Evolutionary conservation across 2,329 filamentous ascomycete species (phyloP).

Genomic region (Parastagonospora nodorum): DNA sequence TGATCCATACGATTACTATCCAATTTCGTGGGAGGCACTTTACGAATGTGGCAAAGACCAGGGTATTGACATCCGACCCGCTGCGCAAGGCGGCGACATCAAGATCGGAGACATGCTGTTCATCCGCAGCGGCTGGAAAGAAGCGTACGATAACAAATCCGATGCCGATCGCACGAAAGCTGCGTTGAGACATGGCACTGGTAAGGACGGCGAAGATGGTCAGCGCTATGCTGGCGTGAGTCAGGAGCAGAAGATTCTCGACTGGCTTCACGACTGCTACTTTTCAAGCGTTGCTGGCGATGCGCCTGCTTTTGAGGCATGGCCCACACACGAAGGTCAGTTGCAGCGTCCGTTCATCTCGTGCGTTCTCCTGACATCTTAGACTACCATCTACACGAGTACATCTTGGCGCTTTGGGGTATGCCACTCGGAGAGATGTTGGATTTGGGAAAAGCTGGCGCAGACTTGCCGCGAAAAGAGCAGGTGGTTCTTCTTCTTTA

Average conservation of each 20-base stretch:
- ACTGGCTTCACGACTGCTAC: constrained; percentile 72
- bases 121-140: constrained; percentile 66
- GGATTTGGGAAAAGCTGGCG: constrained; percentile 57
- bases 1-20: constrained; percentile 49
- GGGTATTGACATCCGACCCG: constrained; percentile 64
- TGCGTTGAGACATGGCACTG: constrained; percentile 52
- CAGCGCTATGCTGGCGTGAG: constrained; percentile 56
- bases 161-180: constrained; percentile 41
- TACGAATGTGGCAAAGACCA: constrained; percentile 64
- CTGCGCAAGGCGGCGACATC: constrained; percentile 59
- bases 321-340: constrained; percentile 57
- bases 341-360: neutral
- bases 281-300: constrained; percentile 71
- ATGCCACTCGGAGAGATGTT: constrained; percentile 50
- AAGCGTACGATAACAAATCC: constrained; percentile 58
- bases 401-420: constrained; percentile 47
- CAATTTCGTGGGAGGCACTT: constrained; percentile 54
- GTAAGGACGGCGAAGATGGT: constrained; percentile 44
- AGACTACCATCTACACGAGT: constrained; percentile 45
- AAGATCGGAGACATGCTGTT: constrained; percentile 69
- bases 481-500: constrained; percentile 66
- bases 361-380: constrained; percentile 1
- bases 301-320: constrained; percentile 66
- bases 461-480: constrained; percentile 60
- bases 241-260: constrained; percentile 61